A percentile compares a stretch with the other conserved stretches of the same genome.
These are phyloP conservation scores for Waltergamsia citrina DNA, from an alignment of 2,329 filamentous ascomycete genomes.

Conservation along the genomic window DNA sequence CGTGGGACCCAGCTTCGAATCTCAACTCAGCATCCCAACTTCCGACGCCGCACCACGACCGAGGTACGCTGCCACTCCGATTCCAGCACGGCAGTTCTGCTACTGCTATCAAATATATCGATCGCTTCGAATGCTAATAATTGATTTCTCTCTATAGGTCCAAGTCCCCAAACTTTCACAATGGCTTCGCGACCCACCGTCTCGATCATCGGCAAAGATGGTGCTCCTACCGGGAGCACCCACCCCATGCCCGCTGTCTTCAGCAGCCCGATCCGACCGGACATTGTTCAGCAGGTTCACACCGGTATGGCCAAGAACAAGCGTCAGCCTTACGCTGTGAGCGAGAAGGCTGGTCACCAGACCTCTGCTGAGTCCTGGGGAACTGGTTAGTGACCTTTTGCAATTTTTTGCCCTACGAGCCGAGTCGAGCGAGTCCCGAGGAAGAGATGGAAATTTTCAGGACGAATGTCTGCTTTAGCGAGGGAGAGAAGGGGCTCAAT, in stretches of 20 bases:
- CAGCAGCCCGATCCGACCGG: conserved; percentile 91
- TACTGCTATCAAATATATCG: neutral
- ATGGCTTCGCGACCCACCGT: conserved; percentile 98
- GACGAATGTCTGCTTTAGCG: no score
- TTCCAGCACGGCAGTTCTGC: no score
- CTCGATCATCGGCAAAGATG: conserved; percentile 94
- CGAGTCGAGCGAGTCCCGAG: neutral
- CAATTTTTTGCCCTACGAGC: neutral
- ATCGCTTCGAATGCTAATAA: conserved; percentile 1
- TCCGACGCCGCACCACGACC: conserved; percentile 31
- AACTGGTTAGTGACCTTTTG: conserved; percentile 66
- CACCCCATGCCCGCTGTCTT: conserved; percentile 95
- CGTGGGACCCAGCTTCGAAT: conserved; percentile 16
- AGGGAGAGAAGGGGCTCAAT: neutral
- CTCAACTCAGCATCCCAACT: conserved; percentile 18
- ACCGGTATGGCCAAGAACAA: conserved; percentile 99
- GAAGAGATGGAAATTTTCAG: neutral
- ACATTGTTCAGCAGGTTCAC: conserved; percentile 99
- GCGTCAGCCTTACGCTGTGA: conserved; percentile 97
- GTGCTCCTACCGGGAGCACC: conserved; percentile 80
- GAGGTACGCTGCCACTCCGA: conserved; percentile 19
- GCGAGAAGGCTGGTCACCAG: conserved; percentile 99
- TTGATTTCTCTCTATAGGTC: conserved; percentile 7
- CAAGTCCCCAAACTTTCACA: conserved; percentile 37
- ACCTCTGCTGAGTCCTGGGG: conserved; percentile 99